These are phyloP conservation scores for Polyporus tsugae DNA, from an alignment of 1,284 basidiomycete species.

Conservation along the genomic window DNA sequence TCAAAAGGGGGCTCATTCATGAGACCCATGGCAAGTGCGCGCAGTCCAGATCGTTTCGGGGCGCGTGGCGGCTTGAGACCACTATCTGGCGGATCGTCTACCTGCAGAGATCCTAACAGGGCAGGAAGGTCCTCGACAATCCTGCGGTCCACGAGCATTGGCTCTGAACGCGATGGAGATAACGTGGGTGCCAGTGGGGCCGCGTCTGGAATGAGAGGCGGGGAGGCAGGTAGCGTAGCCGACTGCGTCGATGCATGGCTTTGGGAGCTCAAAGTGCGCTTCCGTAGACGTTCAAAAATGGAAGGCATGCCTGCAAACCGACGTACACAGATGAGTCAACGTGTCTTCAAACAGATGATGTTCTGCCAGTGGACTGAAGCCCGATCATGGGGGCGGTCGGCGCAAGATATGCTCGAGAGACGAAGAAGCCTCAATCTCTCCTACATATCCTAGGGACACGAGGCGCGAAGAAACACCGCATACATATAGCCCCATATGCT, in stretches of 20 bases:
- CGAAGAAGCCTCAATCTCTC: too few species aligned
- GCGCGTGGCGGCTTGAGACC: constrained; percentile 36
- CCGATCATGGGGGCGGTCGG: too few species aligned
- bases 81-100: constrained; percentile 20
- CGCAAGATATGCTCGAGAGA: too few species aligned
- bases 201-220: constrained; percentile 12
- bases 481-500: too few species aligned
- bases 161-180: constrained; percentile 26
- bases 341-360: background rate
- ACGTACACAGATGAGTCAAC: background rate
- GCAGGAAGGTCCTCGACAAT: constrained; percentile 38
- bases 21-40: constrained; percentile 13
- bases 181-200: background rate
- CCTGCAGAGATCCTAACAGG: constrained; percentile 36
- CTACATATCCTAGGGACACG: too few species aligned
- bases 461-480: too few species aligned
- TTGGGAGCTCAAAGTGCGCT: constrained; percentile 42
- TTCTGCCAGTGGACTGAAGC: too few species aligned
- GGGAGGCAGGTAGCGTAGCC: constrained; percentile 17
- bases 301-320: constrained; percentile 40
- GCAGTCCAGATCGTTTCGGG: constrained; percentile 30
- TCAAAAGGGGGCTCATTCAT: background rate
- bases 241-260: constrained; percentile 33
- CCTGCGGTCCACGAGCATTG: constrained; percentile 31
- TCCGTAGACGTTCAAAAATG: constrained; percentile 48